These are phyloP conservation scores for Sanghuangporus baumii DNA, from an alignment of 1,284 basidiomycete genomes.

Conservation along the genomic window DNA sequence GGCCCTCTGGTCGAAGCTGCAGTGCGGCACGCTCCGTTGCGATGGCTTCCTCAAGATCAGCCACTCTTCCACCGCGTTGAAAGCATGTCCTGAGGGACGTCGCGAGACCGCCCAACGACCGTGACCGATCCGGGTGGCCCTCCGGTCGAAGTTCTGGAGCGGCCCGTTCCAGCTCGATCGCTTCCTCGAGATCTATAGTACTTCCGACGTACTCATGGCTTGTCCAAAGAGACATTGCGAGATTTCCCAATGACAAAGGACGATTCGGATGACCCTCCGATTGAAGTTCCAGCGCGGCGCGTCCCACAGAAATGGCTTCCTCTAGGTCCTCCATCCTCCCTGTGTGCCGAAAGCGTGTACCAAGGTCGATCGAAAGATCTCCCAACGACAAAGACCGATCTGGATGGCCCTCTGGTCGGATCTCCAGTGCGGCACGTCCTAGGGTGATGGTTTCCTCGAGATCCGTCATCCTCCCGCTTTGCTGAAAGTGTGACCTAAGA, in stretches of 20 bases:
- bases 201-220: background rate
- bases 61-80: no score
- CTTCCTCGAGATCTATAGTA: background rate
- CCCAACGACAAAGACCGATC: background rate
- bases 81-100: no score
- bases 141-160: no score
- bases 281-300: background rate
- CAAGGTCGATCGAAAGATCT: background rate
- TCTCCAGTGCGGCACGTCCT: background rate
- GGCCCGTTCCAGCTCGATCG: background rate
- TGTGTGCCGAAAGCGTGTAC: background rate
- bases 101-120: no score
- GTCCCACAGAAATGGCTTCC: background rate
- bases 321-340: background rate
- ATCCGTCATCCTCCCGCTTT: background rate
- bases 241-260: background rate
- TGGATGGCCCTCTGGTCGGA: background rate
- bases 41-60: no score
- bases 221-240: background rate
- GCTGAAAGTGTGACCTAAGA: background rate
- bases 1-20: no score
- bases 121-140: no score
- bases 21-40: no score
- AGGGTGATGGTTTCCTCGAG: background rate
- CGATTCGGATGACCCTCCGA: background rate